Base-by-base conservation (phyloP, 345 rosid genomes). In the Lenwebbia sp. region DNA sequence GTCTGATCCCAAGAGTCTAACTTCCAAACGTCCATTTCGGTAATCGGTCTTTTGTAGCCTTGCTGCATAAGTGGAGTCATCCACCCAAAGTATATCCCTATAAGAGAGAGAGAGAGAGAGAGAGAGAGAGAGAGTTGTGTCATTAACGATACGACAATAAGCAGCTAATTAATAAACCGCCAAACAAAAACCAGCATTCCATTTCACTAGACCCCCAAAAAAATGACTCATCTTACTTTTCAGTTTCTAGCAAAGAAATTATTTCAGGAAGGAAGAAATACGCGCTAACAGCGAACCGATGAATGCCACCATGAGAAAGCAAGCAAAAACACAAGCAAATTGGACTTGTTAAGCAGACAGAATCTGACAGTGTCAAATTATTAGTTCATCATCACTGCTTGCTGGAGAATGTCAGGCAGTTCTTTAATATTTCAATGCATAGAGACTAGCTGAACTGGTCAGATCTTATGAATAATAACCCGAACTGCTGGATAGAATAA, bases 11-110 rank as follows among this genome's bases (percentile, higher is more conserved):
- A 97, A 55, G 92, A 90, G 89, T 94, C 99, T 86, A 97, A 91
- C 88, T 94, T 94, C 99, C 98, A 97, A 25, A 95, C 93, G 90
- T 96, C 99, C 91, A 91, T 94, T 90, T 96, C 99, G 13, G 98
- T 96, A 82, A 97, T 91, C 44, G 99, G 99, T 86, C 93, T 94
- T 90, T 83, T 96, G 89, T 94, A 95, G 41, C 99, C 99, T 89
- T 90, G 92, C 93, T 89, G 89, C 99, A 97, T 92, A 60, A 97
- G 94, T 33, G 99, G 98, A 85, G 94, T 94, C 91, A 97, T 95
- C 99, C 99, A 97, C 74, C 92, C 89, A 84, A 97, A 96, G 89
- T 91, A 88, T 85, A 92, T 97, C 86, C 88, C 99, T 97, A 88
- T 76, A 33, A n/a, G 40, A 57, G 65, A 55, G 58, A 57, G 65